Conservation (phyloP, 768 basidiomycete species). For the Tylopilus sp. region DNA sequence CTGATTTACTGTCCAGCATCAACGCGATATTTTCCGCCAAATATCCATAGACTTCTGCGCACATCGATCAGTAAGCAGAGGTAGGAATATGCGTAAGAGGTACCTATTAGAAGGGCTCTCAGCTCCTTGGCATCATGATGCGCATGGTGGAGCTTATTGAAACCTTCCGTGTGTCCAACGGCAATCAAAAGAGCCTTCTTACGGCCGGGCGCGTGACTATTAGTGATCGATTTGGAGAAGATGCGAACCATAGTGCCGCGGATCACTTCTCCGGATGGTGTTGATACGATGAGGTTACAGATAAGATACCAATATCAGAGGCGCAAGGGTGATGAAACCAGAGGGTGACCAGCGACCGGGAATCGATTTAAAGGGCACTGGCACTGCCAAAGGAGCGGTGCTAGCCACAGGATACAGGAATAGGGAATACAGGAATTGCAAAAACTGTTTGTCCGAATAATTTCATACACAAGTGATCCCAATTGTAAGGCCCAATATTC, state of each 20-base stretch:
- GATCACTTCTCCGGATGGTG: background rate
- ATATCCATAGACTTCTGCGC: constrained; percentile 39
- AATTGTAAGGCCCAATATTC: background rate
- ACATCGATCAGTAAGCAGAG: background rate
- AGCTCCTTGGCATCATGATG: constrained; percentile 18
- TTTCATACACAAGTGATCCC: background rate
- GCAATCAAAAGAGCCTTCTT: constrained; percentile 27
- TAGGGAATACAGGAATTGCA: constrained; percentile 10
- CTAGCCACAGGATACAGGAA: constrained; percentile 13
- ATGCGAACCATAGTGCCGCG: constrained; percentile 4
- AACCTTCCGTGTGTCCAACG: background rate
- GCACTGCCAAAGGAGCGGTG: background rate
- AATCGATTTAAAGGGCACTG: constrained; percentile 5
- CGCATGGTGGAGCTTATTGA: constrained; percentile 3
- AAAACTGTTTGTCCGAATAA: background rate
- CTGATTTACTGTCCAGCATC: constrained; percentile 37
- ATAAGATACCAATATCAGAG: too few species aligned
- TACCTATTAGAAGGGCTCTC: constrained; percentile 23
- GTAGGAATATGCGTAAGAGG: background rate
- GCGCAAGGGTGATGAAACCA: too few species aligned
- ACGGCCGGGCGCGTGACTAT: background rate
- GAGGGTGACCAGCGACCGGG: too few species aligned
- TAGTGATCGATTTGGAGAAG: background rate
- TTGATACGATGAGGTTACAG: background rate
- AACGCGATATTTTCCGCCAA: constrained; percentile 37